phyloP scores from a whole-genome alignment of 2,329 filamentous ascomycete genomes.

The Zelopaecilomyces penicillatus region DNA sequence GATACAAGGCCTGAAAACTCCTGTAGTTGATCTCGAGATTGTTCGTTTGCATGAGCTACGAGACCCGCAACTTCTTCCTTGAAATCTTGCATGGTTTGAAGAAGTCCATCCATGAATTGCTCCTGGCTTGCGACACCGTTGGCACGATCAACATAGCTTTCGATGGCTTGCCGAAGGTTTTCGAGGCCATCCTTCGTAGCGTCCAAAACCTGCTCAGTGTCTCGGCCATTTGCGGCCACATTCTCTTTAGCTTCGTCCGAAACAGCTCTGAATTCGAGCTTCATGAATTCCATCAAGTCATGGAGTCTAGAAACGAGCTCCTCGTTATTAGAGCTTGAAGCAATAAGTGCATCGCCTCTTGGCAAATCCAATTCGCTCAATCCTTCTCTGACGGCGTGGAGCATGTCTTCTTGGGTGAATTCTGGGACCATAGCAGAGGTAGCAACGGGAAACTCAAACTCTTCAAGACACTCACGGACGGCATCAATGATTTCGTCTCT shows the following conservation, averaged over 20 bases:
- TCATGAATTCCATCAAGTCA: conserved; percentile 57
- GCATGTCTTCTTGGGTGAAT: conserved; percentile 52
- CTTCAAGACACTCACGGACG: conserved; percentile 78
- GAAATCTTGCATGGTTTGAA: conserved; percentile 57
- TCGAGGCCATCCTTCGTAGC: conserved; percentile 83
- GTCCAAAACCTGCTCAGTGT: conserved; percentile 82
- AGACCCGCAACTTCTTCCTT: conserved; percentile 59
- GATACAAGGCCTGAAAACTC: conserved; percentile 39
- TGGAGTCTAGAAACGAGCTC: conserved; percentile 49
- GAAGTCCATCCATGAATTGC: conserved; percentile 65
- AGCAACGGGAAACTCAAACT: conserved; percentile 66
- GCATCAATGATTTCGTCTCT: conserved; percentile 77
- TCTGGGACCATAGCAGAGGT: conserved; percentile 45
- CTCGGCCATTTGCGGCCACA: conserved; percentile 66
- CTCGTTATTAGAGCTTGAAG: conserved; percentile 33
- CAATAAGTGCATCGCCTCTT: conserved; percentile 30
- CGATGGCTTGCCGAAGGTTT: conserved; percentile 69
- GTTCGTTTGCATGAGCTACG: conserved; percentile 38
- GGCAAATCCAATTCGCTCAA: conserved; percentile 43
- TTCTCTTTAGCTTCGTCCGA: conserved; percentile 67
- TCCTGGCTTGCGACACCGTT: conserved; percentile 63
- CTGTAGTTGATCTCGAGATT: conserved; percentile 25
- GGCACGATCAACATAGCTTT: conserved; percentile 68
- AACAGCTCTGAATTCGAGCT: conserved; percentile 49
- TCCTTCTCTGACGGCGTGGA: conserved; percentile 55